Evolutionary conservation across 2,329 filamentous ascomycete species (phyloP).

Genomic region (Grosmannia clavigera): DNA sequence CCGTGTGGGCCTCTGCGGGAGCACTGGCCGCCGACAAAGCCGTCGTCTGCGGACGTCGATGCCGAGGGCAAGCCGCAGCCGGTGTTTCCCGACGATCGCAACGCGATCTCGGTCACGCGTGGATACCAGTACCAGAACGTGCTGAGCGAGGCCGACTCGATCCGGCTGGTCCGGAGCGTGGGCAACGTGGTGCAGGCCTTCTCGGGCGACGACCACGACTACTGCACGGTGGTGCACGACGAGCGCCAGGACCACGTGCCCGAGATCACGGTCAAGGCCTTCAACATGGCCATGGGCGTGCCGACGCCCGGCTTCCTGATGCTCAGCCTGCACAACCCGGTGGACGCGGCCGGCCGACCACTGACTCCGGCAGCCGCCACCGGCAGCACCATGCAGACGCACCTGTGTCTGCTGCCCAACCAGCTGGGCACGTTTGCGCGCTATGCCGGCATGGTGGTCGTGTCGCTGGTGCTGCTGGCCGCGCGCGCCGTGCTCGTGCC

Average conservation of each 20-base stretch:
- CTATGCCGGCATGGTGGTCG: slow-evolving; percentile 54
- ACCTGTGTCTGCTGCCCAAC: slow-evolving; percentile 81
- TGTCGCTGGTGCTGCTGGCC: slow-evolving; percentile 37
- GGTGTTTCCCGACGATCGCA: slow-evolving; percentile 52
- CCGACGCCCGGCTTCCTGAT: slow-evolving; percentile 76
- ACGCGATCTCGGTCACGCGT: slow-evolving; percentile 61
- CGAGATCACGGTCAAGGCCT: slow-evolving; percentile 91
- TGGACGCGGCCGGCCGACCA: slow-evolving; percentile 47
- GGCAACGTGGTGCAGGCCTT: slow-evolving; percentile 80
- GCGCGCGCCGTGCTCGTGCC: slow-evolving; percentile 46
- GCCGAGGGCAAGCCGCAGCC: slow-evolving; percentile 19
- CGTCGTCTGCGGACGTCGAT: slow-evolving; percentile 39
- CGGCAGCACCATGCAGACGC: slow-evolving; percentile 55
- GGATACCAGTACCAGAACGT: slow-evolving; percentile 98
- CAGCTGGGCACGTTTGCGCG: slow-evolving; percentile 73
- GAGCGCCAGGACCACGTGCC: slow-evolving; percentile 42
- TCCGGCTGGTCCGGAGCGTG: slow-evolving; percentile 61
- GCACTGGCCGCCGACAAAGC: slow-evolving; percentile 60
- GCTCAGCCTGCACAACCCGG: slow-evolving; percentile 83
- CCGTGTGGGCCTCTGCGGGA: slow-evolving; percentile 83
- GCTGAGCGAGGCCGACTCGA: slow-evolving; percentile 62
- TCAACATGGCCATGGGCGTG: slow-evolving; percentile 95
- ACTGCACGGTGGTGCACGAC: slow-evolving; percentile 79
- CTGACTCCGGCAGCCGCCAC: slow-evolving; percentile 20
- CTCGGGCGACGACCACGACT: slow-evolving; percentile 95